Evolutionary conservation across 129 eudicot genomes (phyloP), one percentile per base, ranked within the genome.

Genomic region (carrot (Daucus carota)): DNA sequence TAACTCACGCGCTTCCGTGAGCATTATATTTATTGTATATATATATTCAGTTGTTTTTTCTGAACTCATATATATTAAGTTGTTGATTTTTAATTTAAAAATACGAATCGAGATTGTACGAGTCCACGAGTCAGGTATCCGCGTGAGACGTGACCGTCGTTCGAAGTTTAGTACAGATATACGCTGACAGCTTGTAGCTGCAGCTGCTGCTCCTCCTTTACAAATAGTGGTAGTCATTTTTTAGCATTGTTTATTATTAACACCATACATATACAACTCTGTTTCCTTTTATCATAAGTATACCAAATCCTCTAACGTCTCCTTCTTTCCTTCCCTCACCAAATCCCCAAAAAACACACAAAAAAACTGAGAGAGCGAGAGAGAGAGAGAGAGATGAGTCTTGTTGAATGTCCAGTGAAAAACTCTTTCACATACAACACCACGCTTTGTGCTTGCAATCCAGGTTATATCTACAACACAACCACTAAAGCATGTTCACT

Each of bases 401-500:
- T 54, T 15, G 13, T 54, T 54, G 31, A 31, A 14, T 74, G 67
- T 74, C 63, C 67, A 15, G 20, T 50, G 10, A 78, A 33, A 20
- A 1, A 86, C 73, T 80, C 88, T 65, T 84, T 90, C 77, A 57
- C 18, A 24, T 90, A 88, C 89, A 93, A 88, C 87, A 72, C 79
- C 34, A 80, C 86, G 22, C 77, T 47, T 34, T 93, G 96, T 76
- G 89, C 90, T 46, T 90, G 98, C 78, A 82, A 82, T 72, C 96
- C 98, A 1, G 98, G 96, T 29, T 88, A 77, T 75, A n/a, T 86
- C 20, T 85, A 73, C 90, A 92, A 90, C 81, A 22, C 70, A 47
- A 85, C 85, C 38, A 38, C 70, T 36, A 80, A 62, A 52, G 24
- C 15, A 36, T 92, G 98, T 76, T 44, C 52, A 0, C 76, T 84